These are phyloP conservation scores for Eutrema salsugineum DNA, from an alignment of 441 rosid genomes.

Conservation along the genomic window DNA sequence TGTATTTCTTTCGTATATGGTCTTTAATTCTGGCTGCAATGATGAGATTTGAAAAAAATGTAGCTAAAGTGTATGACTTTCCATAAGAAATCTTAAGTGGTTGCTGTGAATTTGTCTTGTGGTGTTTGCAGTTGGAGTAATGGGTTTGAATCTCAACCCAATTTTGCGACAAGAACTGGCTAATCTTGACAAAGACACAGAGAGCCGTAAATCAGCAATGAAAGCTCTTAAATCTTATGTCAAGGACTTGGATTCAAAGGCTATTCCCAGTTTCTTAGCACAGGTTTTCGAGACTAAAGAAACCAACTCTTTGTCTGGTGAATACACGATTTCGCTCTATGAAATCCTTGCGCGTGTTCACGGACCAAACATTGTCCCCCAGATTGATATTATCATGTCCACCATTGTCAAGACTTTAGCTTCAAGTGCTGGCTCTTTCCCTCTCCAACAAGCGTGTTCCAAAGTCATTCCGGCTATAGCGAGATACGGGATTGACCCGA, in stretches of 20 bases:
- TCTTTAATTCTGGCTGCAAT: neutral
- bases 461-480: constrained; percentile 94
- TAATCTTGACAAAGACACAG: constrained; percentile 89
- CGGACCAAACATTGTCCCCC: constrained; percentile 91
- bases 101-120: neutral
- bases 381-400: constrained; percentile 81
- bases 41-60: neutral
- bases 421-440: constrained; percentile 91
- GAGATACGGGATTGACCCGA: constrained; percentile 85
- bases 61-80: neutral
- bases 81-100: neutral
- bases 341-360: constrained; percentile 98
- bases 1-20: neutral
- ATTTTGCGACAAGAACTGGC: constrained; percentile 68
- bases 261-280: constrained; percentile 84
- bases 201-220: constrained; percentile 92
- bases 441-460: constrained; percentile 97
- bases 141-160: constrained; percentile 82
- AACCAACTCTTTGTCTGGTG: constrained; percentile 77
- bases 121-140: constrained; percentile 26
- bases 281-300: constrained; percentile 96
- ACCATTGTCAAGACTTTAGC: constrained; percentile 85
- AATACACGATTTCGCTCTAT: constrained; percentile 91
- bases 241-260: constrained; percentile 82
- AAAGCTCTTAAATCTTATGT: constrained; percentile 87